Percentiles rank a stretch among this genome's conserved stretches.
Evolutionary conservation across 73 alveolate genomes (phyloP).

Genomic region (Tetrahymena borealis): DNA sequence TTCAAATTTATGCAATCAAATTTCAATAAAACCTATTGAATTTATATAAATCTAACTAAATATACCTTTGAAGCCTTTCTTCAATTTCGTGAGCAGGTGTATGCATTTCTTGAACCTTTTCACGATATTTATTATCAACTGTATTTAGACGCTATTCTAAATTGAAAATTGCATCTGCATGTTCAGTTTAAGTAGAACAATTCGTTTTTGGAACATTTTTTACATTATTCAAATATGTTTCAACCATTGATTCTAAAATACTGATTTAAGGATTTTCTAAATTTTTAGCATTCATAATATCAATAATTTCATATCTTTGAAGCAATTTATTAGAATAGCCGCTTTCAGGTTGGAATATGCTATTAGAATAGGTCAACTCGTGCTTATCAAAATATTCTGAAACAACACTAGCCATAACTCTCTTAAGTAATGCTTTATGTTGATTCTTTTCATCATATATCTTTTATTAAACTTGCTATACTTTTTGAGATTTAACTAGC

Average conservation of each 20-base stretch:
- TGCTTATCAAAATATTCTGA: slow-evolving; percentile 27
- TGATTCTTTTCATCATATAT: slow-evolving; percentile 20
- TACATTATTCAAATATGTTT: slow-evolving; percentile 3
- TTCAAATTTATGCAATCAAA: too few relatives aligned
- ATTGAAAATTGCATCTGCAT: slow-evolving; percentile 40
- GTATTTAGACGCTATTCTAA: slow-evolving; percentile 19
- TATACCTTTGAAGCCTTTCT: slow-evolving; percentile 7
- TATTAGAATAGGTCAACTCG: background rate
- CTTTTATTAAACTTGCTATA: slow-evolving; percentile 8
- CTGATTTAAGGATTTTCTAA: background rate
- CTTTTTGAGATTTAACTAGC: slow-evolving; percentile 9
- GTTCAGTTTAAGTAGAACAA: slow-evolving; percentile 33
- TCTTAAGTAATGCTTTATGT: slow-evolving; percentile 7
- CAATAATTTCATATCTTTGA: slow-evolving; percentile 11
- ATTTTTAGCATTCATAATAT: slow-evolving; percentile 7
- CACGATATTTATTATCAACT: slow-evolving; percentile 29
- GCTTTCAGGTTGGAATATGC: slow-evolving; percentile 35
- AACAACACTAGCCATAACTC: slow-evolving; percentile 38
- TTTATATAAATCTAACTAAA: background rate
- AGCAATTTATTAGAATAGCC: slow-evolving; percentile 15
- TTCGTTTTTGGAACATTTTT: slow-evolving; percentile 18
- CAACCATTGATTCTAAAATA: slow-evolving; percentile 14
- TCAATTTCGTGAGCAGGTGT: slow-evolving; percentile 33
- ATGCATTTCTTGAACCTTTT: slow-evolving; percentile 13
- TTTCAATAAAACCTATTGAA: background rate